Conservation (phyloP, 148 eudicot genomes). For the Fagopyrum homotropicum region DNA sequence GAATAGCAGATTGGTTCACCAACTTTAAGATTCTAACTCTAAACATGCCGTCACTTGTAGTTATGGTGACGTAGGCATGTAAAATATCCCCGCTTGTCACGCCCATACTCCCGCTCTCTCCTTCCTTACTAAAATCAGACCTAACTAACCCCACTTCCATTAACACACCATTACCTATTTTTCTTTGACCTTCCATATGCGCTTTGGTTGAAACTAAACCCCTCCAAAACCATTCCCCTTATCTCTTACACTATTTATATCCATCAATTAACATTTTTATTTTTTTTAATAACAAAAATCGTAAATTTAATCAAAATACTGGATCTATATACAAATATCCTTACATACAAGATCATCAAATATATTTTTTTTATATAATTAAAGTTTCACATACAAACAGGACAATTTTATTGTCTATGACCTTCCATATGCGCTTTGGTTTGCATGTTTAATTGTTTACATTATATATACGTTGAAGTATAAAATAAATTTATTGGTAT, state of each 20-base stretch:
- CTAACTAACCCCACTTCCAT: neutral
- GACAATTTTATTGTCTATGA: too few species aligned
- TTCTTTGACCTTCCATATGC: neutral
- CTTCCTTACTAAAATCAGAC: neutral
- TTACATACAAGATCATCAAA: too few species aligned
- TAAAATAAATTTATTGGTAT: too few species aligned
- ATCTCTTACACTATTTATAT: neutral
- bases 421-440: too few species aligned
- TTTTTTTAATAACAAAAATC: too few species aligned
- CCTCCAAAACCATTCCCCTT: neutral
- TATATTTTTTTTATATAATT: too few species aligned
- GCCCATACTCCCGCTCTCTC: slow-evolving; percentile 9
- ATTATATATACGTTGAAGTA: too few species aligned
- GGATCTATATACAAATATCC: too few species aligned
- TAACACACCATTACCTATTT: slow-evolving; percentile 1
- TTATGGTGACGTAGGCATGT: neutral
- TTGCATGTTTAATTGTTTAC: too few species aligned
- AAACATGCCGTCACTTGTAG: neutral
- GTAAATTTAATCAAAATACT: too few species aligned
- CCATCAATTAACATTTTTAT: neutral
- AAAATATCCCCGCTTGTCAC: neutral
- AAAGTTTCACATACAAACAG: too few species aligned
- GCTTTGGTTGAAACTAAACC: neutral
- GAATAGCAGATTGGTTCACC: slow-evolving; percentile 7
- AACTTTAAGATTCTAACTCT: neutral